Conservation (phyloP, 495 filamentous ascomycete species). For the Penicillium coffeae region DNA sequence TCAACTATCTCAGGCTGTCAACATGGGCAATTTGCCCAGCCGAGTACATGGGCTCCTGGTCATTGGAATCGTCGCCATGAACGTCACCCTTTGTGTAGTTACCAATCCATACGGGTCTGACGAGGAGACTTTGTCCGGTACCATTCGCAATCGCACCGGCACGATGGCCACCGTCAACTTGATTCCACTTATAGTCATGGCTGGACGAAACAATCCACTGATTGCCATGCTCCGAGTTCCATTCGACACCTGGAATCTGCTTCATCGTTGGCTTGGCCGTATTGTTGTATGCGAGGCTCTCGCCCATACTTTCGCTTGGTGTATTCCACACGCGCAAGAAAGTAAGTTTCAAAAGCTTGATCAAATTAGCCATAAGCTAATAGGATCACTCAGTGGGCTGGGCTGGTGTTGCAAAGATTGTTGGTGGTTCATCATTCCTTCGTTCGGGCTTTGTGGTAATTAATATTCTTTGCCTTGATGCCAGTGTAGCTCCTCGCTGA, state of each 20-base stretch:
- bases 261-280: slow-evolving; percentile 75
- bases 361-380: not conserved
- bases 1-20: slow-evolving; percentile 68
- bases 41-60: slow-evolving; percentile 77
- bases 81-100: slow-evolving; percentile 74
- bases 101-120: slow-evolving; percentile 55
- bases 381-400: slow-evolving; percentile 51
- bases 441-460: slow-evolving; percentile 52
- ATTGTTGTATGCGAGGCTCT: slow-evolving; percentile 65
- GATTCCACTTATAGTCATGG: slow-evolving; percentile 67
- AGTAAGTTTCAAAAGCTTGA: slow-evolving; percentile 21
- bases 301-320: slow-evolving; percentile 61
- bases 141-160: slow-evolving; percentile 71
- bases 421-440: slow-evolving; percentile 55
- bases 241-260: slow-evolving; percentile 74
- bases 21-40: slow-evolving; percentile 81
- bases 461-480: not conserved
- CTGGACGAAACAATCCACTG: slow-evolving; percentile 67
- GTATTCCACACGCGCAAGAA: slow-evolving; percentile 62
- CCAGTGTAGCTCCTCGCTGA: slow-evolving; percentile 7
- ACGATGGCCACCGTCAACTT: slow-evolving; percentile 73
- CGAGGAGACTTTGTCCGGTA: slow-evolving; percentile 41
- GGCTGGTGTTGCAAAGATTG: slow-evolving; percentile 45
- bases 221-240: slow-evolving; percentile 62
- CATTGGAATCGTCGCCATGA: slow-evolving; percentile 65